phyloP scores from a whole-genome alignment of 257 asterid species.

The Solanum medicagineum region DNA sequence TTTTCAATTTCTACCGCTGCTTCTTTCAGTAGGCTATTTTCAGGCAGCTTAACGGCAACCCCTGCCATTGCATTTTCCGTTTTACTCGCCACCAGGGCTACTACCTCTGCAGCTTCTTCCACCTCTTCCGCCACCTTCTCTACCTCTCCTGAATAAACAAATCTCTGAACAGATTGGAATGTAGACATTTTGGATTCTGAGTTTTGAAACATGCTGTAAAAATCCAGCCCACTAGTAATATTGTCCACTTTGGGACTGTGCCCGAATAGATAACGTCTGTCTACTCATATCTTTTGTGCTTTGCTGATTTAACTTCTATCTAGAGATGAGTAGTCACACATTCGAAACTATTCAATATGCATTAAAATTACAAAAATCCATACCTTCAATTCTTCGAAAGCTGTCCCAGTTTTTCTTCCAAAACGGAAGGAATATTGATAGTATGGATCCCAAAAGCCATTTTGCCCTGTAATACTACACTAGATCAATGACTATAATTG shows the following conservation, averaged over 20 bases:
- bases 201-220: too few relatives aligned
- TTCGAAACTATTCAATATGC: not conserved
- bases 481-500: not conserved
- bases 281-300: too few relatives aligned
- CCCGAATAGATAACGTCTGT: too few relatives aligned
- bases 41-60: constrained; percentile 45
- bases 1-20: constrained; percentile 46
- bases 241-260: too few relatives aligned
- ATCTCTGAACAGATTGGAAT: too few relatives aligned
- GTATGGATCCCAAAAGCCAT: constrained; percentile 42
- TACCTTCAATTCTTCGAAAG: constrained; percentile 46
- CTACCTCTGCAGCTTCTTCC: constrained; percentile 51
- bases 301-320: too few relatives aligned
- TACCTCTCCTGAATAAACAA: constrained; percentile 26
- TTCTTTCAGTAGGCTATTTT: constrained; percentile 40
- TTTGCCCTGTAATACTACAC: constrained; percentile 36
- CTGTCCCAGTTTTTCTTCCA: constrained; percentile 43
- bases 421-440: constrained; percentile 38
- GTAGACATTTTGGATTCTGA: too few relatives aligned
- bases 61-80: constrained; percentile 33
- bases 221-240: too few relatives aligned
- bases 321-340: too few relatives aligned
- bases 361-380: not conserved
- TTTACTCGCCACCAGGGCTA: constrained; percentile 39
- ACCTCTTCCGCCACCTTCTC: constrained; percentile 42